Base-by-base conservation (phyloP, 2,329 filamentous ascomycete species). In the Cladosporium sphaerospermum region DNA sequence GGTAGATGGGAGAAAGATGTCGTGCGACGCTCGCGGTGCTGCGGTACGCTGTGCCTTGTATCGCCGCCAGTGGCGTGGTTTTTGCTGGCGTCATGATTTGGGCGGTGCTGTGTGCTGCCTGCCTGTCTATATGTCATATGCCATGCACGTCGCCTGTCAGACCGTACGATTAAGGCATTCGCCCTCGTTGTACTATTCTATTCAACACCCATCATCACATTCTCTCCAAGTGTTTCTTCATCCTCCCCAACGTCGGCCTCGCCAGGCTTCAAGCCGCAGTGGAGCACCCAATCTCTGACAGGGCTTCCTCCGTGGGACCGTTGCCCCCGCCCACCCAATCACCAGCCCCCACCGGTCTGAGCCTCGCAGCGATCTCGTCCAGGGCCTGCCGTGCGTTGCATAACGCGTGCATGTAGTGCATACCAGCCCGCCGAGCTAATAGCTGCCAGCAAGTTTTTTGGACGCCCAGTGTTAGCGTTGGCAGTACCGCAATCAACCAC, bases 71-170 rank as follows among this genome's bases (percentile, higher is more conserved):
- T 45, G 43, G 43, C 28, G 14, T 14, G 43, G n/a, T 37, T n/a
- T 23, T 43, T 47, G 34, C n/a, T 47, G 45, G 45, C 45, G 45
- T 47, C 45, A 47, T 47, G 33, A 47, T n/a, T 40, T 39, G 45
- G 34, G 45, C 45, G 33, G 45, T 47, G 45, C 33, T 33, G 23
- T 28, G 23, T 28, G 4, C 23, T 28, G 23, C 7, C 23, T 28
- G 23, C 7, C 23, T 2, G 23, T 28, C 23, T 28, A 28, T 28
- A 28, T 28, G 23, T 28, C 23, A 28, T 28, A 7, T 28, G 23
- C 2, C 23, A 7, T 28, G 23, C 23, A 28, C 23, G 7, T 28
- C 23, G 23, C 7, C 23, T 28, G 23, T 28, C 23, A 28, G 23
- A 28, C 23, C 23, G 4, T 28, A 28, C 23, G 23, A 28, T 28